Percentiles rank a stretch among this genome's conserved stretches.
phyloP scores from a whole-genome alignment of 2,329 filamentous ascomycete species.

The Cadophora sp. region DNA sequence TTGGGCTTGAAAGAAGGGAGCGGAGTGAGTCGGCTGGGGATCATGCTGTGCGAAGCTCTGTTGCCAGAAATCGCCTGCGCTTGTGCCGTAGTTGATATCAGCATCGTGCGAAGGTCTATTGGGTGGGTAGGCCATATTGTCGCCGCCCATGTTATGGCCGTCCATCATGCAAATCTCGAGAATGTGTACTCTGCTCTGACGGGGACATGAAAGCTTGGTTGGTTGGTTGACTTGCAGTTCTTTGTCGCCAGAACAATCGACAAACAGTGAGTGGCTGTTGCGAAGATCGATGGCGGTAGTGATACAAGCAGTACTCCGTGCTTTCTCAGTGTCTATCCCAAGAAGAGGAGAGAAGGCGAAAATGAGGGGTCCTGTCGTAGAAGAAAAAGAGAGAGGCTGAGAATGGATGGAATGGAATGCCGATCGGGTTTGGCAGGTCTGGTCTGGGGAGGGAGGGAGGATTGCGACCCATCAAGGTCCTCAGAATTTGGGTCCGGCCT shows the following conservation, averaged over 20 bases:
- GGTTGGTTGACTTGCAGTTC: no score
- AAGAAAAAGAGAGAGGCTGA: neutral
- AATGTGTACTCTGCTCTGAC: neutral
- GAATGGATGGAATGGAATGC: no score
- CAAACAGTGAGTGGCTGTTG: no score
- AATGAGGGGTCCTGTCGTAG: no score
- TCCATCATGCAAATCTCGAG: conserved; percentile 11
- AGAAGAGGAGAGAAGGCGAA: no score
- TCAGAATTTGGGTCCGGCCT: conserved; percentile 5
- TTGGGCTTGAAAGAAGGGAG: conserved; percentile 25
- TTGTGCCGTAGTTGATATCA: conserved; percentile 6
- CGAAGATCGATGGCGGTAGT: no score
- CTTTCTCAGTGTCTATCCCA: no score
- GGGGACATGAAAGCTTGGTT: neutral
- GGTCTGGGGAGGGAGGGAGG: no score
- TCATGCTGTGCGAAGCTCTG: conserved; percentile 4
- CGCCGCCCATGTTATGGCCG: conserved; percentile 5
- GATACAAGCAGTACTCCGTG: no score
- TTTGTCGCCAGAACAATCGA: no score
- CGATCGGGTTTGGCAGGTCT: no score
- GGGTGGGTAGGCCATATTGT: conserved; percentile 10
- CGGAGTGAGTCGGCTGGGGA: conserved; percentile 21
- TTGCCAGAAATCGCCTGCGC: conserved; percentile 21
- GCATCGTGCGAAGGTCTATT: conserved; percentile 1
- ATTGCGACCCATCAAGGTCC: conserved; percentile 28